Base-by-base conservation (phyloP, 2,329 filamentous ascomycete genomes). In the Capronia coronata region DNA sequence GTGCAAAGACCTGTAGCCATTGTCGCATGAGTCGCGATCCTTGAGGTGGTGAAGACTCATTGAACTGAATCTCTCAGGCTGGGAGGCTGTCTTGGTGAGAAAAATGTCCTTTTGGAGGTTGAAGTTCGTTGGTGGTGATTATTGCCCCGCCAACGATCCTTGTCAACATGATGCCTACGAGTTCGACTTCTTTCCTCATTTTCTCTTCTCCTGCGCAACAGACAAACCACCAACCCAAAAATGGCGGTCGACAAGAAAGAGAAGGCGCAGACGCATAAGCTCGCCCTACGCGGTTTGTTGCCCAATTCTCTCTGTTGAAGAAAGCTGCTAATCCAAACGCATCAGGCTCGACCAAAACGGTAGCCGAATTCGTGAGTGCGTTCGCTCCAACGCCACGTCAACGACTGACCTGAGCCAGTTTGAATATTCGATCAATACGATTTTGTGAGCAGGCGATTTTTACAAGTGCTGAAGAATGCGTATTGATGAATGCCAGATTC, bases 341-440 rank as follows among this genome's bases (percentile, higher is more conserved):
- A 14, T 38, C 57, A 82, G 79, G 82, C 48, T 85, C 82, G 61
- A 81, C 88, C 32, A 94, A 91, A 70, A 79, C 94, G 30, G 89
- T 97, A 50, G 86, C 91, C 38, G 93, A 98, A 74, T 98, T 98
- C 68, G 89, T 94, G 74, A 68, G 86, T 77, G 34, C 35, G 16
- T 8, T 16, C 39, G 13, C 21, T 16, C 19, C 34, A 23, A 9
- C 21, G 10, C 3, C 23, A 18, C n/a, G n/a, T 45, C 29, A 10
- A 57, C 25, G 61, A 43, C 65, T 51, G 43, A 53, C 46, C 39
- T 10, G 23, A 21, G 19, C 48, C 62, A 47, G 80, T 98, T 98
- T 65, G 89, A 98, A 75, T 98, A 95, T 70, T 96, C 88, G 1
- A 96, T 97, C 65, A 93, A 98, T 65, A 94, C 90, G 0, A 97